A percentile compares a stretch with the other conserved stretches of the same genome.
Conservation (phyloP, 371 early-diverging fungal species). For the Apophysomyces elegans region DNA sequence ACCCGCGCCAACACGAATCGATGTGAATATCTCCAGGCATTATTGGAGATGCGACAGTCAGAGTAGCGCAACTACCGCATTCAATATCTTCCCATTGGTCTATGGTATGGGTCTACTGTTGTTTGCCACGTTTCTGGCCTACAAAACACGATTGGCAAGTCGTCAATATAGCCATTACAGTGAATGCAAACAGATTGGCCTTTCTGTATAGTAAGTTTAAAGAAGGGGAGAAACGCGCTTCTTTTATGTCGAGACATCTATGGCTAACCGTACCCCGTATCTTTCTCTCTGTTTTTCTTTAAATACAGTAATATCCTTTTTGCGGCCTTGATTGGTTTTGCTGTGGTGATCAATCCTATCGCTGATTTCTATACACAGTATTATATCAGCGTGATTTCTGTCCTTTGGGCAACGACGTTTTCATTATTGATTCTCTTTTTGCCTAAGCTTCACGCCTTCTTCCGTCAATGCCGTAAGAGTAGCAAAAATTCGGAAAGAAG, state of each 20-base stretch:
- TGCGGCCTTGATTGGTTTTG: slow-evolving; percentile 57
- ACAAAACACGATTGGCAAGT: slow-evolving; percentile 60
- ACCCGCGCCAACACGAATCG: slow-evolving; percentile 41
- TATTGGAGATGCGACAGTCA: slow-evolving; percentile 52
- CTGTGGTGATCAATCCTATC: slow-evolving; percentile 51
- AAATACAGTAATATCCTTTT: slow-evolving; percentile 56
- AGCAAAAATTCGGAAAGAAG: not conserved
- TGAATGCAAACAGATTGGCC: slow-evolving; percentile 64
- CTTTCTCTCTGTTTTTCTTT: not conserved
- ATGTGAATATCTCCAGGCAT: slow-evolving; percentile 42
- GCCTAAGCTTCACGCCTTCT: slow-evolving; percentile 57
- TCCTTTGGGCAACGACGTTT: slow-evolving; percentile 61
- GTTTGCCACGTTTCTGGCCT: slow-evolving; percentile 62
- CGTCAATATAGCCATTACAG: slow-evolving; percentile 58
- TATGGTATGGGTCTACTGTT: slow-evolving; percentile 49
- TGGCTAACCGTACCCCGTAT: not conserved
- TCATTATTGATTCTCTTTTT: slow-evolving; percentile 58
- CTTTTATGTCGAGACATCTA: not conserved
- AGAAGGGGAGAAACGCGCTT: not conserved
- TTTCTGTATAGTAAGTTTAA: slow-evolving; percentile 64
- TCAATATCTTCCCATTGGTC: slow-evolving; percentile 33
- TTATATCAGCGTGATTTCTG: slow-evolving; percentile 51
- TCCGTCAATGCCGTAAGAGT: slow-evolving; percentile 20
- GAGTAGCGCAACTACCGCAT: slow-evolving; percentile 29
- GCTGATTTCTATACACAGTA: slow-evolving; percentile 60